These are phyloP conservation scores for Acer campestre DNA, from an alignment of 345 rosid genomes.

Conservation along the genomic window DNA sequence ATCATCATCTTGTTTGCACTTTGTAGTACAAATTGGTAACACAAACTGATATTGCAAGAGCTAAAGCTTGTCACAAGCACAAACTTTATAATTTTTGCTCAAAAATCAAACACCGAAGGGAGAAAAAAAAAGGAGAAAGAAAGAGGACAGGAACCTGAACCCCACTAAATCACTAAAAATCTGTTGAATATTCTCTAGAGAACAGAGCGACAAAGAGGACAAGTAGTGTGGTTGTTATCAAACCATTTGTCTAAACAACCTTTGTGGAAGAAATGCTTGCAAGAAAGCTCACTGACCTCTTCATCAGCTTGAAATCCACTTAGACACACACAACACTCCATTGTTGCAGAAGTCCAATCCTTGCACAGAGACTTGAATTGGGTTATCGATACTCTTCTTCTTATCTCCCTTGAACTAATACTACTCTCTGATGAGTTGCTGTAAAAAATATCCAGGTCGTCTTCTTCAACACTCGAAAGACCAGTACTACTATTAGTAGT, in stretches of 20 bases:
- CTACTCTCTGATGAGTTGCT: slow-evolving; percentile 9
- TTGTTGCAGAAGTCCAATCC: slow-evolving; percentile 6
- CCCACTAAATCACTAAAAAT: background rate
- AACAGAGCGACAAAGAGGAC: slow-evolving; percentile 82
- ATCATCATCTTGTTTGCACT: background rate
- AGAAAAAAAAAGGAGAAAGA: background rate
- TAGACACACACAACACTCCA: slow-evolving; percentile 78
- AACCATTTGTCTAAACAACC: slow-evolving; percentile 78
- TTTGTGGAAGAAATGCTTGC: slow-evolving; percentile 90
- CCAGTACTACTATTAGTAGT: background rate
- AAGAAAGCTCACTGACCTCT: slow-evolving; percentile 78
- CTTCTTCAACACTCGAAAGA: slow-evolving; percentile 20
- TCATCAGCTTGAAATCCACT: slow-evolving; percentile 72
- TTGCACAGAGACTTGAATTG: slow-evolving; percentile 52
- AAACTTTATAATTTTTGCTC: slow-evolving; percentile 13
- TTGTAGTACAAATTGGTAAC: slow-evolving; percentile 19
- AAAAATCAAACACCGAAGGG: slow-evolving; percentile 17
- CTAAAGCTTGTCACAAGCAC: slow-evolving; percentile 1
- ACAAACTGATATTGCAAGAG: slow-evolving; percentile 7
- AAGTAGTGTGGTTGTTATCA: slow-evolving; percentile 52
- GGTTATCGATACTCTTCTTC: slow-evolving; percentile 53
- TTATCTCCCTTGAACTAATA: slow-evolving; percentile 24
- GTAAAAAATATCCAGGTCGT: slow-evolving; percentile 21
- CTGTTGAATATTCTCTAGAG: slow-evolving; percentile 23
- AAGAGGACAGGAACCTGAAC: background rate